Percentiles rank a stretch among this genome's conserved stretches.
Conservation (phyloP, 1,284 basidiomycete species). For the Afroboletus lepidellus region DNA sequence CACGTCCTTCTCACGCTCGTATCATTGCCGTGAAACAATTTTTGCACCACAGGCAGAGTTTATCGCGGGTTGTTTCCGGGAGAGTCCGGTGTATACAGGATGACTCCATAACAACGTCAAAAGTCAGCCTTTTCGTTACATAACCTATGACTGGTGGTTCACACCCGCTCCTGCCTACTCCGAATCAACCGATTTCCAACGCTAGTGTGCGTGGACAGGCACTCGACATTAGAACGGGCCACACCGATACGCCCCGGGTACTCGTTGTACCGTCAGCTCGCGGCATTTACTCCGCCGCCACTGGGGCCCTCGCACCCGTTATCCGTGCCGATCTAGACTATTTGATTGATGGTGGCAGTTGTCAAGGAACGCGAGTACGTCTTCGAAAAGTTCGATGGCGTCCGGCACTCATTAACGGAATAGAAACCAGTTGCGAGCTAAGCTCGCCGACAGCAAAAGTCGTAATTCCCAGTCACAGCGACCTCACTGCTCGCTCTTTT, state of each 20-base stretch:
- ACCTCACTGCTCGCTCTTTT: not conserved
- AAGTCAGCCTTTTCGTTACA: not conserved
- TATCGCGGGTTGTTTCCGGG: too few relatives aligned
- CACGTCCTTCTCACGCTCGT: constrained; percentile 5
- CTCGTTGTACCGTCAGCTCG: not conserved
- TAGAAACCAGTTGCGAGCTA: not conserved
- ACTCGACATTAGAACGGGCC: not conserved
- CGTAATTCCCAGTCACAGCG: not conserved
- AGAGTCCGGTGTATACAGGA: too few relatives aligned
- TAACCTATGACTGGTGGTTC: not conserved
- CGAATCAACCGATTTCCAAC: not conserved
- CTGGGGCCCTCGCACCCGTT: not conserved
- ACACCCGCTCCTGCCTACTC: not conserved
- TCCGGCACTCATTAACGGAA: not conserved
- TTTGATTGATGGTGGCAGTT: not conserved
- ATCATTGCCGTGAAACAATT: too few relatives aligned
- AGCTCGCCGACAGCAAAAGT: not conserved
- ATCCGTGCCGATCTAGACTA: not conserved
- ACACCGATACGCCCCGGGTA: not conserved
- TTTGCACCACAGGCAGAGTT: not conserved
- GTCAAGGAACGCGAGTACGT: not conserved
- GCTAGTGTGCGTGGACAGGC: not conserved
- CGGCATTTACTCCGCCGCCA: not conserved
- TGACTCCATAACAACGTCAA: too few relatives aligned
- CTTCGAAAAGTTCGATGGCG: not conserved